These are phyloP conservation scores for Lichtheimia ornata DNA, from an alignment of 371 early-diverging fungal species.

Conservation along the genomic window DNA sequence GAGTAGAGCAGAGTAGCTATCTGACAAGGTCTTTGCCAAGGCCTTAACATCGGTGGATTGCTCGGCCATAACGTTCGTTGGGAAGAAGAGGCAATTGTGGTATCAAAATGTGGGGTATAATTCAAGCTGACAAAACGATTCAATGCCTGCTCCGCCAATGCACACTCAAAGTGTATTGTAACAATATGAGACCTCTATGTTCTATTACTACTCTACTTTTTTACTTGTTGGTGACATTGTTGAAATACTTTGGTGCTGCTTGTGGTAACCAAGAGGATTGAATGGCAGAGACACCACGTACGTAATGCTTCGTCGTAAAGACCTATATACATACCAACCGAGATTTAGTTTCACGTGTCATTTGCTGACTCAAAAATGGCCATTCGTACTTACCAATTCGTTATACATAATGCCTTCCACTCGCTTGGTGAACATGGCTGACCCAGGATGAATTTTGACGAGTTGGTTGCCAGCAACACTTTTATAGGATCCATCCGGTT, in stretches of 20 bases:
- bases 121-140: too few relatives aligned
- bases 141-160: too few relatives aligned
- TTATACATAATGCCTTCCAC: constrained; percentile 87
- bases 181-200: too few relatives aligned
- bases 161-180: too few relatives aligned
- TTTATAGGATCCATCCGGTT: constrained; percentile 87
- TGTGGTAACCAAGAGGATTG: constrained; percentile 83
- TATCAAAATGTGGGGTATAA: background rate
- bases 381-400: constrained; percentile 67
- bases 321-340: constrained; percentile 51
- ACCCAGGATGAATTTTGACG: constrained; percentile 89
- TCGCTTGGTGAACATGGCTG: constrained; percentile 80
- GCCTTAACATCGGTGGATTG: constrained; percentile 28
- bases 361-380: background rate
- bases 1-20: constrained; percentile 36
- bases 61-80: background rate
- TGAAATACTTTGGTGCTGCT: constrained; percentile 81
- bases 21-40: constrained; percentile 35
- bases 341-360: background rate
- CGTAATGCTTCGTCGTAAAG: constrained; percentile 87
- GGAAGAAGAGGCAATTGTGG: background rate
- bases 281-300: constrained; percentile 82
- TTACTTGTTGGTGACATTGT: constrained; percentile 19
- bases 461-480: constrained; percentile 73
- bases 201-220: background rate